Conservation (phyloP, 768 basidiomycete genomes). For the Leccinum rimulosum region DNA sequence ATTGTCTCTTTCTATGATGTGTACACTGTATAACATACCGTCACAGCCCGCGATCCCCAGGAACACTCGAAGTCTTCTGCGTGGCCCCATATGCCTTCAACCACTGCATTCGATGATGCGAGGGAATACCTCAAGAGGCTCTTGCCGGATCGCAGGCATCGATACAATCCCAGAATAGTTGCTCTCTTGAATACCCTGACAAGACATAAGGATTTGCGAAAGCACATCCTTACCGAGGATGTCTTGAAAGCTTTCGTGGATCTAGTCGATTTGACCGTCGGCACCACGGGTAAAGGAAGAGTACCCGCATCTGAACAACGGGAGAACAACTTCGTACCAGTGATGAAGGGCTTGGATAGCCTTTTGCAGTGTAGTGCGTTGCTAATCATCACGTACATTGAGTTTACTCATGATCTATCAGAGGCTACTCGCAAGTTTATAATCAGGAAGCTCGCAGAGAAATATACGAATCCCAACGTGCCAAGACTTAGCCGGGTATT, state of each 20-base stretch:
- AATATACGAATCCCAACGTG: background rate
- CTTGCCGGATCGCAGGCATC: constrained; percentile 12
- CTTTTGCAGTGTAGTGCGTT: constrained; percentile 17
- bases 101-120: constrained; percentile 13
- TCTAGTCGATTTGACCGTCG: constrained; percentile 12
- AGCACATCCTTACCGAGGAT: constrained; percentile 13
- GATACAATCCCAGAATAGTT: constrained; percentile 20
- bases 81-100: background rate
- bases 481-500: constrained; percentile 17
- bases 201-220: constrained; percentile 13
- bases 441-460: background rate
- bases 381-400: background rate
- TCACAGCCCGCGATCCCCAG: constrained; percentile 9
- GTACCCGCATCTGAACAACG: background rate
- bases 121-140: constrained; percentile 11
- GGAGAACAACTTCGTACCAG: constrained; percentile 13
- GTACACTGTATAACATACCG: background rate
- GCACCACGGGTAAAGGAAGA: no score
- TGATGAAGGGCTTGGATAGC: constrained; percentile 20
- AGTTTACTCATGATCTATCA: background rate
- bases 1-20: no score
- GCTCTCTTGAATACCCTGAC: constrained; percentile 22
- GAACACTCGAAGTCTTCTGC: background rate
- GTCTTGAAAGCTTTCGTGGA: constrained; percentile 13
- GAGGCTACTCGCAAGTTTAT: constrained; percentile 9